phyloP scores from a whole-genome alignment of 371 early-diverging fungal genomes.

The Mucor plumbeus region DNA sequence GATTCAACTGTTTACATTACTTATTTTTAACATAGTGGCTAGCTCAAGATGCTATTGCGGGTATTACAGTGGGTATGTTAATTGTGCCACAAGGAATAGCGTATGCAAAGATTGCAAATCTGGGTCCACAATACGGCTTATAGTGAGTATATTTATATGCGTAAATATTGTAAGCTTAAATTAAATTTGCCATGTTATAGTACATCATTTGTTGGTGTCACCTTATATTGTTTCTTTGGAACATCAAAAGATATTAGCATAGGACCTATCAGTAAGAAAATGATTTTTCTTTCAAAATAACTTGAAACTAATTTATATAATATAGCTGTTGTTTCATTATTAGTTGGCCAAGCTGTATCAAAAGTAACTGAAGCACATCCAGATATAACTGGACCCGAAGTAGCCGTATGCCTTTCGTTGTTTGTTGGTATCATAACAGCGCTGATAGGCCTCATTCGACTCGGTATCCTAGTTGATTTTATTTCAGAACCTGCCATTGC shows the following conservation, averaged over 20 bases:
- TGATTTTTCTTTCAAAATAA: neutral
- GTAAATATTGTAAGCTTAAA: slow-evolving; percentile 47
- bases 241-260: slow-evolving; percentile 87
- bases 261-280: slow-evolving; percentile 69
- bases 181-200: slow-evolving; percentile 20
- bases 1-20: neutral
- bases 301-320: neutral
- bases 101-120: slow-evolving; percentile 81
- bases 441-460: slow-evolving; percentile 70
- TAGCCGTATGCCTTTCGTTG: slow-evolving; percentile 62
- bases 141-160: slow-evolving; percentile 42
- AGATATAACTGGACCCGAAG: slow-evolving; percentile 38
- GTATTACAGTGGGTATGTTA: slow-evolving; percentile 84
- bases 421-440: slow-evolving; percentile 63
- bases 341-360: slow-evolving; percentile 70
- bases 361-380: slow-evolving; percentile 31
- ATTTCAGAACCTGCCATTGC: slow-evolving; percentile 77
- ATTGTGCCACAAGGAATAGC: slow-evolving; percentile 88
- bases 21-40: slow-evolving; percentile 63
- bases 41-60: slow-evolving; percentile 82
- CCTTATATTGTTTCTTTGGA: slow-evolving; percentile 71
- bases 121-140: slow-evolving; percentile 62
- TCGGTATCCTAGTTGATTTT: slow-evolving; percentile 86
- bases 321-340: slow-evolving; percentile 79
- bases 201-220: slow-evolving; percentile 41